These are phyloP conservation scores for Tylopilus subfusipes DNA, from an alignment of 768 basidiomycete genomes.

Conservation along the genomic window DNA sequence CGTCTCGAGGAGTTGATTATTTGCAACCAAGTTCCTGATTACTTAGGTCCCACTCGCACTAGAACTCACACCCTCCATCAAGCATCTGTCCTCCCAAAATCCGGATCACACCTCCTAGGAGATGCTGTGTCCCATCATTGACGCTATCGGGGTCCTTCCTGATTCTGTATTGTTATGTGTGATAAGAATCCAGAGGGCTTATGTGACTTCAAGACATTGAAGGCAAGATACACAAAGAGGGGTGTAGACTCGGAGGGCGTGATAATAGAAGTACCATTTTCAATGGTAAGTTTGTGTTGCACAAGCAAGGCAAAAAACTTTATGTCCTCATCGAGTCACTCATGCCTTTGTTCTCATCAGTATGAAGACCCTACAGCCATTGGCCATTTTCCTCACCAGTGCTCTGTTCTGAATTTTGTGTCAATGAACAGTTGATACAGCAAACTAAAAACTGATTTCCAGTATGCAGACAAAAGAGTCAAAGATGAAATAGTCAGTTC, in stretches of 20 bases:
- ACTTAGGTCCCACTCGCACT: constrained; percentile 29
- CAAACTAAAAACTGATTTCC: too few relatives aligned
- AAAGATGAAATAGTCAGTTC: too few relatives aligned
- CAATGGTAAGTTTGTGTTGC: constrained; percentile 32
- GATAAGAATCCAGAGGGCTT: too few relatives aligned
- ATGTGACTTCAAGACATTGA: constrained; percentile 29
- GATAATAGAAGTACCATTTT: constrained; percentile 30
- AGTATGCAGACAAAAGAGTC: too few relatives aligned
- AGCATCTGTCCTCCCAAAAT: constrained; percentile 40
- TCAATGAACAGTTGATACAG: too few relatives aligned
- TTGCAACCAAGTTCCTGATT: too few relatives aligned
- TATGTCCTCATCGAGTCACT: neutral
- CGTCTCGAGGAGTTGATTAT: too few relatives aligned
- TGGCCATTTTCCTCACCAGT: too few relatives aligned
- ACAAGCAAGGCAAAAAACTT: neutral
- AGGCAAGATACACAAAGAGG: constrained; percentile 29
- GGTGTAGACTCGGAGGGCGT: constrained; percentile 12
- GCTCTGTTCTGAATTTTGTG: too few relatives aligned
- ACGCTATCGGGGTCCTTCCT: constrained; percentile 32
- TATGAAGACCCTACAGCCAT: constrained; percentile 39
- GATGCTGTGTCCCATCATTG: constrained; percentile 29
- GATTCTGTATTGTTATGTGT: too few relatives aligned
- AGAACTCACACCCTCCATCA: constrained; percentile 35
- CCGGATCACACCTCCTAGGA: constrained; percentile 17
- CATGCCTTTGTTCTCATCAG: constrained; percentile 17